Base-by-base conservation (phyloP, 805 yeast species). In the Clavispora santaluciae region DNA sequence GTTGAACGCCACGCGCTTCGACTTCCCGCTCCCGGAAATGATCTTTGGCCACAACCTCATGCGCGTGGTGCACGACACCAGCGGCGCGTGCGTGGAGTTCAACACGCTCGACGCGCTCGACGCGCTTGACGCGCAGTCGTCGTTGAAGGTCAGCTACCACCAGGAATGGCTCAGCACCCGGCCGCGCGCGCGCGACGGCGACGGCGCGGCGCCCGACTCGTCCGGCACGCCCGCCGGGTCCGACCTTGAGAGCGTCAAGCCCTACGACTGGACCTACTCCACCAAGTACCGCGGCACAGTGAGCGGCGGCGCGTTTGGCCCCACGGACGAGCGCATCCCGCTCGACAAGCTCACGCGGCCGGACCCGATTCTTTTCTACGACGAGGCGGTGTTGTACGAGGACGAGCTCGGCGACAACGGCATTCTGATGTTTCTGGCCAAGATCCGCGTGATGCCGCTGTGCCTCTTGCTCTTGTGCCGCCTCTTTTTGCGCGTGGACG, bases 321-420 rank as follows among this genome's bases (percentile, higher is more conserved):
- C 44, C 3, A 53, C 63, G 4, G 39, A 48, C 10, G 55, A 57
- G 18, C 53, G 54, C 23, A 77, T 91, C 10, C 99, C 99, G 0
- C 51, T 86, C 15, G 78, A 79, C 11, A 79, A 81, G 56, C 69
- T 93, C 29, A 68, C 78, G 25, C 68, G 72, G 43, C 88, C 83
- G 6, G 96, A 88, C 54, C 95, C 95, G 1, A 93, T 93, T 33
- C 57, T 88, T 40, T 89, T 86, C 60, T 93, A 79, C 56, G 97
- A 89, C 57, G 97, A 91, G 53, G 78, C 88, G 69, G 78, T 86
- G 6, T 66, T 93, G 23, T 93, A 78, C 58, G 99, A 93, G 58
- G 99, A 93, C 56, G 99, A 93, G 59, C 69, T 93, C 41, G 98
- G 95, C 4, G 99, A 93, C 60, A 93, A 91, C 60, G 99, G 99